Percentiles rank a stretch among this genome's conserved stretches.
phyloP scores from a whole-genome alignment of 441 rosid species.

The Syzygium malaccense region DNA sequence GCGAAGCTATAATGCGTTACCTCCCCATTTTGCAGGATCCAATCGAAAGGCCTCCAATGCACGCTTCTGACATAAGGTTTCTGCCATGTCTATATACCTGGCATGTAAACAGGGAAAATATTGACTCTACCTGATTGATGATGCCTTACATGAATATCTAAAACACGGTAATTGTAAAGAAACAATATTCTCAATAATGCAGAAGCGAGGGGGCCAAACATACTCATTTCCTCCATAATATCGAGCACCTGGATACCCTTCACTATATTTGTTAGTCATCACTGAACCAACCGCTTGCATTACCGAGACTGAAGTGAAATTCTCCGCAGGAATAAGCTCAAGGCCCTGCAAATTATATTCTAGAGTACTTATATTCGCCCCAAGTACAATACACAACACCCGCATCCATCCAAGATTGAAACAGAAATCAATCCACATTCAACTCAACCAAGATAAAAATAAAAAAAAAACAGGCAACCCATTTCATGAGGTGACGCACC shows the following conservation, averaged over 20 bases:
- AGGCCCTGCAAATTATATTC: slow-evolving; percentile 45
- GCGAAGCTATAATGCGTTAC: slow-evolving; percentile 18
- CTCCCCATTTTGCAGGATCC: slow-evolving; percentile 98
- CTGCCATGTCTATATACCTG: slow-evolving; percentile 98
- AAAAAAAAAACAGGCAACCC: neutral
- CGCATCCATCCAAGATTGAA: neutral
- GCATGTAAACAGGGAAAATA: neutral
- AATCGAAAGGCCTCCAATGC: slow-evolving; percentile 80
- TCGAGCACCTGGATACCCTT: slow-evolving; percentile 97
- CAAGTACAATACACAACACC: neutral
- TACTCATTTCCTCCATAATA: slow-evolving; percentile 98
- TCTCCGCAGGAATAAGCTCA: slow-evolving; percentile 91
- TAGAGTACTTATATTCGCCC: neutral
- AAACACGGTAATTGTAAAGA: neutral
- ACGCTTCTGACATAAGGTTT: slow-evolving; percentile 82
- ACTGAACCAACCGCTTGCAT: slow-evolving; percentile 98
- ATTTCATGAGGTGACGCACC: slow-evolving; percentile 19
- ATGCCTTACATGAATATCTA: neutral
- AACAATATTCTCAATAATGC: neutral
- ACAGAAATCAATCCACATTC: neutral
- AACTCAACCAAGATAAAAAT: neutral
- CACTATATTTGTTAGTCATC: slow-evolving; percentile 94
- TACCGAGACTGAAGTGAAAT: slow-evolving; percentile 82
- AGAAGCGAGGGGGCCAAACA: slow-evolving; percentile 3
- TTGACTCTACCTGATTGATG: neutral